A percentile compares a stretch with the other conserved stretches of the same genome.
Conservation (phyloP, 1,284 basidiomycete genomes). For the Polyporus tsugae region DNA sequence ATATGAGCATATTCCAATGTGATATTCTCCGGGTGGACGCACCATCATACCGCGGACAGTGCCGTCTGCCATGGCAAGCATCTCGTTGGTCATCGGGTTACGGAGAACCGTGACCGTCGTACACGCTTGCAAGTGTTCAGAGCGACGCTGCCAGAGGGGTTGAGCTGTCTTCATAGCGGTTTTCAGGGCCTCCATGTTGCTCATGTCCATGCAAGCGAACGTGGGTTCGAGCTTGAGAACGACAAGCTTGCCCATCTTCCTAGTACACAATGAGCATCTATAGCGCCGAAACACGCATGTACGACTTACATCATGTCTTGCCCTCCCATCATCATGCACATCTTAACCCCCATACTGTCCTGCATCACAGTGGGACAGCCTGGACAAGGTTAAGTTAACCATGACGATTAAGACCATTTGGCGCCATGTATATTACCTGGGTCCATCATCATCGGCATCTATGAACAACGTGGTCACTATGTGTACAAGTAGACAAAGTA, state of each 20-base stretch:
- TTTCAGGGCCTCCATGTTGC: background rate
- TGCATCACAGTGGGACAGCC: too few species aligned
- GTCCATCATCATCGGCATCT: background rate
- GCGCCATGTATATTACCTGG: background rate
- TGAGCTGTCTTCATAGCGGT: background rate
- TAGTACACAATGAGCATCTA: background rate
- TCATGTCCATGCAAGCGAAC: background rate
- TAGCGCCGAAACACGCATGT: background rate
- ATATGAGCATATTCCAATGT: background rate
- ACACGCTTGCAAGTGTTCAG: background rate
- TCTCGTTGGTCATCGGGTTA: background rate
- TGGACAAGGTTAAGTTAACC: background rate
- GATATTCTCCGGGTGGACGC: background rate
- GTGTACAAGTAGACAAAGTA: background rate
- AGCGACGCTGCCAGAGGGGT: background rate
- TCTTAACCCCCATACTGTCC: background rate
- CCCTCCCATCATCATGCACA: background rate
- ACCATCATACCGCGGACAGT: background rate
- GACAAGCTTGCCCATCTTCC: background rate
- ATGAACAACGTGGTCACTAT: background rate
- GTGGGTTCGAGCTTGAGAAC: background rate
- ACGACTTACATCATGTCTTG: background rate
- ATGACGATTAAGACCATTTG: background rate
- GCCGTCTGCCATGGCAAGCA: background rate
- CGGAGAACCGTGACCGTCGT: background rate